A percentile compares a stretch with the other conserved stretches of the same genome.
These are phyloP conservation scores for Imleria badia DNA, from an alignment of 768 basidiomycete species.

Conservation along the genomic window DNA sequence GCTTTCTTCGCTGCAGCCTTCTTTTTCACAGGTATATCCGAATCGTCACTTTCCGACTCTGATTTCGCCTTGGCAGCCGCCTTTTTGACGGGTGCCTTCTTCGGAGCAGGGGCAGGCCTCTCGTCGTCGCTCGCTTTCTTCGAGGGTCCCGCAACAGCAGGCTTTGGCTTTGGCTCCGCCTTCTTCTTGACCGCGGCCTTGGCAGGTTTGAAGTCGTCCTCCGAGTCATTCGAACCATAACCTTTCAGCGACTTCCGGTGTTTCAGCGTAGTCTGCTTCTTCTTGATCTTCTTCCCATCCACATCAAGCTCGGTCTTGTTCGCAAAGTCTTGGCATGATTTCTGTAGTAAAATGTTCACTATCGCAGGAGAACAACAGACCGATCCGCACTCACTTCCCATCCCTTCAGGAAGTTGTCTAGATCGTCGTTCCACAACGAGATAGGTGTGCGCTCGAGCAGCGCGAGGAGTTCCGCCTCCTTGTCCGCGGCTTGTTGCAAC, in stretches of 20 bases:
- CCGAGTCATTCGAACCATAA: conserved; percentile 39
- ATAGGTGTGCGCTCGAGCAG: conserved; percentile 78
- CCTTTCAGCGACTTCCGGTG: conserved; percentile 50
- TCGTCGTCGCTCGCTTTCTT: conserved; percentile 46
- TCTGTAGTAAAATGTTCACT: conserved; percentile 28
- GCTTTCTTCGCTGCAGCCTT: conserved; percentile 21
- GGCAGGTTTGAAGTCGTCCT: conserved; percentile 56
- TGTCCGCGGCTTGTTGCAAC: conserved; percentile 72
- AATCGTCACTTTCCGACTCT: conserved; percentile 41
- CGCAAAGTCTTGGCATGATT: conserved; percentile 42
- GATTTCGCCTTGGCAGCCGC: conserved; percentile 34
- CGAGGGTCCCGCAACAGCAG: conserved; percentile 39
- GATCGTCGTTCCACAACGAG: conserved; percentile 86
- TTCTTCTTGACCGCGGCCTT: conserved; percentile 46
- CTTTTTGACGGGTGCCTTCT: conserved; percentile 34
- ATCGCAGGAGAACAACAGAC: neutral
- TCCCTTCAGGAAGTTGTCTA: conserved; percentile 77
- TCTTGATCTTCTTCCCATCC: conserved; percentile 53
- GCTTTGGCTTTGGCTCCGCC: conserved; percentile 27
- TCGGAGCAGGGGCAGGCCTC: conserved; percentile 26
- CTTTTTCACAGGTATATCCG: conserved; percentile 24
- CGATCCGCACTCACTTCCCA: conserved; percentile 70
- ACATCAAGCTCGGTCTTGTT: conserved; percentile 46
- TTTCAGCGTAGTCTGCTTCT: conserved; percentile 55
- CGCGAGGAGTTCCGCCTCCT: conserved; percentile 75